phyloP scores from a whole-genome alignment of 1,284 basidiomycete species.

The Wolfiporia cocos region DNA sequence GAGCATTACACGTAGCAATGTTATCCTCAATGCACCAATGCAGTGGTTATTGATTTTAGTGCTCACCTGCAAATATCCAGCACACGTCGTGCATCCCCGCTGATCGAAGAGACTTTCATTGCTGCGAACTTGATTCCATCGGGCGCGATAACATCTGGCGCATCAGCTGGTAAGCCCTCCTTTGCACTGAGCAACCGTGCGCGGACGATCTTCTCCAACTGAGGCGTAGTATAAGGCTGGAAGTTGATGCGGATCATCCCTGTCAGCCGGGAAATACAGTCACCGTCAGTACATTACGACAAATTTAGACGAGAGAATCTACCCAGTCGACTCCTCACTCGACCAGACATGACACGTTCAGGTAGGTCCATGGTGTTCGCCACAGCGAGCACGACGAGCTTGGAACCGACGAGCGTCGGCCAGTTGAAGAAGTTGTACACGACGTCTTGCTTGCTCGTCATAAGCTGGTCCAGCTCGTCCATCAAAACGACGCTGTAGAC shows the following conservation, averaged over 20 bases:
- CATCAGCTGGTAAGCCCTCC: conserved; percentile 36
- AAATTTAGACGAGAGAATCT: too few species aligned
- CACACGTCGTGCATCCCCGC: conserved; percentile 91
- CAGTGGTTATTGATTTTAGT: too few species aligned
- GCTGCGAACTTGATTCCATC: conserved; percentile 89
- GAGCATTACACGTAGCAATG: too few species aligned
- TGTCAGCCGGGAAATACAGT: too few species aligned
- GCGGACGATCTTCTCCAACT: conserved; percentile 85
- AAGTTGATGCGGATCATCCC: conserved; percentile 97
- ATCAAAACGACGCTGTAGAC: conserved; percentile 85
- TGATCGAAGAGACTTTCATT: conserved; percentile 88
- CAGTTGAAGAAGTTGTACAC: conserved; percentile 99
- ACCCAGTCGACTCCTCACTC: conserved; percentile 92
- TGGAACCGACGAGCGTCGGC: conserved; percentile 85
- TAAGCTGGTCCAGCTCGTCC: conserved; percentile 96
- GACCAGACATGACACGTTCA: conserved; percentile 87
- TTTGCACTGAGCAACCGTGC: conserved; percentile 65
- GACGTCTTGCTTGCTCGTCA: conserved; percentile 95
- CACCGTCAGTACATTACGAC: too few species aligned
- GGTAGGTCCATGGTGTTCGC: conserved; percentile 99
- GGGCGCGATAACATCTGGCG: conserved; percentile 53
- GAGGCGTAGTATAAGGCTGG: conserved; percentile 79
- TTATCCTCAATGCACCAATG: too few species aligned
- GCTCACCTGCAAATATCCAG: conserved; percentile 89
- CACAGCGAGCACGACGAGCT: conserved; percentile 92